Base-by-base conservation (phyloP, 2,329 filamentous ascomycete genomes). In the Sclerotinia nivalis region DNA sequence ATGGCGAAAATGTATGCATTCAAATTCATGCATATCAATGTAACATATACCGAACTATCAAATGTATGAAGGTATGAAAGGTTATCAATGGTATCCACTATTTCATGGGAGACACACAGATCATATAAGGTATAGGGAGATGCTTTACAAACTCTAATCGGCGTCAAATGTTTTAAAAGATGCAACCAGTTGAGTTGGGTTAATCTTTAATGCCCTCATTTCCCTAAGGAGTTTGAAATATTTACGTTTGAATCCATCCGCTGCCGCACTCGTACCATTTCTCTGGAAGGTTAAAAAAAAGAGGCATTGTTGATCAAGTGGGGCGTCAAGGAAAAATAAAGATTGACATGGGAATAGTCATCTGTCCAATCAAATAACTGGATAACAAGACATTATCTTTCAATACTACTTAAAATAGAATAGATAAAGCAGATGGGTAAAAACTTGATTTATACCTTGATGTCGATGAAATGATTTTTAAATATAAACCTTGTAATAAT, bases 141-240 rank as follows among this genome's bases (percentile, higher is more conserved):
- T 56, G 54, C 28, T 37, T 37, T 8, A 8, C 20, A 6, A 47
- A 20, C 4, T n/a, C 25, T n/a, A 49, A 43, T 34, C 59, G 45
- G 59, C 59, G 59, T 62, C 59, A 62, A 62, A 49, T 37, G 45
- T 62, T 49, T 49, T 18, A 37, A 6, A 43, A 34, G 22, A 62
- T 34, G 28, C 12, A 15, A 5, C 22, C 13, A 58, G 12, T 22
- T 8, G 22, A 12, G 28, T 40, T n/a, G 4, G 34, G 9, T 40
- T 40, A 40, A 37, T 62, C 59, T 62, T n/a, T 31, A 49, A 49
- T 62, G 45, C 59, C 59, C 59, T 34, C 59, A 18, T 49, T 37
- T n/a, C 59, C 45, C 5, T 3, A 49, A 49, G 59, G 59, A 62
- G 59, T 62, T 49, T 20, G 54, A 40, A 40, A 34, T 13, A 18